Percentiles rank a stretch among this genome's conserved stretches.
Evolutionary conservation across 2,329 filamentous ascomycete species (phyloP).

Genomic region (Whalleya microplaca): DNA sequence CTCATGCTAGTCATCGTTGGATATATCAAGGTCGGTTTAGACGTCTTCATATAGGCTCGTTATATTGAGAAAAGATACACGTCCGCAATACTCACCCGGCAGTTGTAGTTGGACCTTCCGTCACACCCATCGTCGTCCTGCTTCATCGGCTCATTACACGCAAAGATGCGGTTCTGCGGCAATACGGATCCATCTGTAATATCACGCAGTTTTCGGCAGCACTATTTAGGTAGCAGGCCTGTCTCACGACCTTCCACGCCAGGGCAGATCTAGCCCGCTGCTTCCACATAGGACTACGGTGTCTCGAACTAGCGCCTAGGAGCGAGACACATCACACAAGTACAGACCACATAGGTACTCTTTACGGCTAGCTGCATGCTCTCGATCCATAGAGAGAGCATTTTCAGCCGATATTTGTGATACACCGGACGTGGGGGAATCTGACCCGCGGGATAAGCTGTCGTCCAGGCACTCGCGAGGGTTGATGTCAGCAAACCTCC

Average conservation of each 20-base stretch:
- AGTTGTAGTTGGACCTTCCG: background rate
- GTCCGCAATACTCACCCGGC: background rate
- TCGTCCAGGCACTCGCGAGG: conserved; percentile 10
- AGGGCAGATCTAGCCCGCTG: conserved; percentile 14
- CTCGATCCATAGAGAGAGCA: conserved; percentile 24
- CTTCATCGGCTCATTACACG: background rate
- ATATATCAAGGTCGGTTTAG: background rate
- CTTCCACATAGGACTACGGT: conserved; percentile 14
- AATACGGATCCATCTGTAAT: background rate
- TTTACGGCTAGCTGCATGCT: conserved; percentile 24
- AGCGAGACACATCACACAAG: conserved; percentile 22
- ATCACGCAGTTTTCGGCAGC: background rate
- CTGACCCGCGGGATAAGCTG: conserved; percentile 15
- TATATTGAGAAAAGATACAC: background rate
- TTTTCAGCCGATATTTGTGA: conserved; percentile 22
- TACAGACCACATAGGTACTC: conserved; percentile 10
- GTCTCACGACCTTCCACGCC: background rate
- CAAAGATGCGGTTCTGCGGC: background rate
- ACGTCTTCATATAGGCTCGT: background rate
- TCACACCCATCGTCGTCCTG: background rate
- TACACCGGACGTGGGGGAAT: conserved; percentile 24
- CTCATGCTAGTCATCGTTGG: background rate
- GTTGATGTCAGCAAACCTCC: conserved; percentile 13
- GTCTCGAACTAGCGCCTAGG: conserved; percentile 18
- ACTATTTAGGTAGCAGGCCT: background rate